These are phyloP conservation scores for Panus rudis DNA, from an alignment of 768 basidiomycete genomes.

Conservation along the genomic window DNA sequence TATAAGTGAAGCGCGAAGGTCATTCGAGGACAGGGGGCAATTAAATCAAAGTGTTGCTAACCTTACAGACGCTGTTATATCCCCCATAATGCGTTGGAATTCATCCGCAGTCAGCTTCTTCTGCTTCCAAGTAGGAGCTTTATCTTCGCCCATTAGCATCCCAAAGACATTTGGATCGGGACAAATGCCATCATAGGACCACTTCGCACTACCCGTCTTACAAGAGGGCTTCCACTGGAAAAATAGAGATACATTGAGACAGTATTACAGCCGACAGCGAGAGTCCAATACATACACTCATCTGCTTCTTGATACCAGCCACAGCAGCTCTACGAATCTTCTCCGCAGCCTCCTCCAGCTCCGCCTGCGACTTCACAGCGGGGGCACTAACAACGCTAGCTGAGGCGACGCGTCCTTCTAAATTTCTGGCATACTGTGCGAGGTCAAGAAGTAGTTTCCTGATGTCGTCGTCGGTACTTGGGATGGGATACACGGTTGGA, in stretches of 20 bases:
- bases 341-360: constrained; percentile 35
- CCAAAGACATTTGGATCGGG: constrained; percentile 42
- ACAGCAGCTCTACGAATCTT: constrained; percentile 38
- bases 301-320: constrained; percentile 47
- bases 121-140: constrained; percentile 42
- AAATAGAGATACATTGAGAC: neutral
- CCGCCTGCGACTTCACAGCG: constrained; percentile 27
- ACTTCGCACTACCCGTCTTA: constrained; percentile 39
- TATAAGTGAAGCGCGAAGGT: neutral
- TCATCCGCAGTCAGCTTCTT: constrained; percentile 30
- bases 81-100: constrained; percentile 15
- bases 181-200: constrained; percentile 47
- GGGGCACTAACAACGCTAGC: constrained; percentile 1
- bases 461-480: constrained; percentile 27
- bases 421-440: constrained; percentile 26
- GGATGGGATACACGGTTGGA: constrained; percentile 27
- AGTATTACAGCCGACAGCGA: neutral
- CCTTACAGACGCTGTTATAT: constrained; percentile 31
- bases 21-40: too few species aligned
- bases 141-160: constrained; percentile 32
- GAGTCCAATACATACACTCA: constrained; percentile 28
- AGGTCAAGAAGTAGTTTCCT: constrained; percentile 24
- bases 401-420: constrained; percentile 19
- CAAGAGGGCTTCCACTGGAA: constrained; percentile 46
- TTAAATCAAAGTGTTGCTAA: constrained; percentile 18